Conservation (phyloP, 2,329 filamentous ascomycete genomes). For the Pezicula carpinea region DNA sequence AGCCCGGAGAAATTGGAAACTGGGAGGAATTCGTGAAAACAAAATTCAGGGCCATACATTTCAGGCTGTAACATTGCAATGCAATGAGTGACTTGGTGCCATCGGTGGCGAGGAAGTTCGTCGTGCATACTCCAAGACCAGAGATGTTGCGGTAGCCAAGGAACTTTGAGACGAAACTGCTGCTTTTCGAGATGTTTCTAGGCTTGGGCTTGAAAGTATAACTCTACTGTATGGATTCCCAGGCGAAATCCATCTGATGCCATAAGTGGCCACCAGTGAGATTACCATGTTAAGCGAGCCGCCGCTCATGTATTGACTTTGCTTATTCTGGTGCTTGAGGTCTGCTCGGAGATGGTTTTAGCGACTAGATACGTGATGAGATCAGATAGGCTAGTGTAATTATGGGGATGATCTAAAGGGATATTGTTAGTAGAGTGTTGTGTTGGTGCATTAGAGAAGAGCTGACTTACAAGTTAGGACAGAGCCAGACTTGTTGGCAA, state of each 20-base stretch:
- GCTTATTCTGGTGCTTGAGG: neutral
- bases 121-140: slow-evolving; percentile 2
- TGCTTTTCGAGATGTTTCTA: neutral
- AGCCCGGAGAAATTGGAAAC: neutral
- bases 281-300: slow-evolving; percentile 4
- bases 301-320: slow-evolving; percentile 5
- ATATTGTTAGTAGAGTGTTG: too few species aligned
- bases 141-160: slow-evolving; percentile 2
- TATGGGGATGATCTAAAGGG: slow-evolving; percentile 6
- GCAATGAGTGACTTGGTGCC: slow-evolving; percentile 4
- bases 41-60: slow-evolving; percentile 2
- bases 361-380: slow-evolving; percentile 3
- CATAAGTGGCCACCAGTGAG: slow-evolving; percentile 4
- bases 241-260: slow-evolving; percentile 1
- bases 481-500: slow-evolving; percentile 3
- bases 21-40: neutral
- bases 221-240: neutral
- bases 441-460: neutral
- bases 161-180: neutral
- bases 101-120: slow-evolving; percentile 4
- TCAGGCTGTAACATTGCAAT: slow-evolving; percentile 2
- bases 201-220: neutral
- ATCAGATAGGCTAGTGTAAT: slow-evolving; percentile 6
- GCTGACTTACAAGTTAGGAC: slow-evolving; percentile 6
- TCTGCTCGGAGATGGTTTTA: neutral